phyloP scores from a whole-genome alignment of 148 eudicot species.

The Euryodendron excelsum region DNA sequence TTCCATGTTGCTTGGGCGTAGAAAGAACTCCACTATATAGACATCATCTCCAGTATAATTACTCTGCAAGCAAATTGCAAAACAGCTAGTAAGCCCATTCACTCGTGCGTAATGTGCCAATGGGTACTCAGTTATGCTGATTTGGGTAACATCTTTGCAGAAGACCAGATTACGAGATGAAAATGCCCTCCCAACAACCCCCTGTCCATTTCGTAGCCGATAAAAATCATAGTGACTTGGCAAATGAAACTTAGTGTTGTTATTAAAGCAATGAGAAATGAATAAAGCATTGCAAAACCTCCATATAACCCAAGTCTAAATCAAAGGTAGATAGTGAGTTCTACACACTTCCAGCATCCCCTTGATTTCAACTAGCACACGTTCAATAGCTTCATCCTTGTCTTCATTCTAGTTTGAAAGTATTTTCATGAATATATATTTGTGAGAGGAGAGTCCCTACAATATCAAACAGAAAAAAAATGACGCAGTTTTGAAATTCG shows the following conservation, averaged over 20 bases:
- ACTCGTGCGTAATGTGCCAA: conserved; percentile 23
- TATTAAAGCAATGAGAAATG: not conserved
- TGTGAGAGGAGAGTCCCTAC: not conserved
- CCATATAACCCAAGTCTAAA: conserved; percentile 10
- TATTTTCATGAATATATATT: not conserved
- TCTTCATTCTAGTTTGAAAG: not conserved
- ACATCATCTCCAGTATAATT: conserved; percentile 6
- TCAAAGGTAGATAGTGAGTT: not conserved
- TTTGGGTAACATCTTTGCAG: conserved; percentile 22
- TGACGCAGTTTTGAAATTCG: not conserved
- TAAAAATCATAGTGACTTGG: not conserved
- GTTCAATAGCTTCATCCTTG: not conserved
- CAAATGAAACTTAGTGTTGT: not conserved
- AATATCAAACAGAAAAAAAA: not conserved
- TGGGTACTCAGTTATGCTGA: conserved; percentile 27
- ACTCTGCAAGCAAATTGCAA: conserved; percentile 25
- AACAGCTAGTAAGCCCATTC: conserved; percentile 9
- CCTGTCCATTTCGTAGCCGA: conserved; percentile 7
- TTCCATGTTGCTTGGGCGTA: not conserved
- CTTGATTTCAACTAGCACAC: not conserved
- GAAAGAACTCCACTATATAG: conserved; percentile 27
- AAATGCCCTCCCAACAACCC: conserved; percentile 26
- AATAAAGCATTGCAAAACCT: not conserved
- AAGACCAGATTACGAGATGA: conserved; percentile 18
- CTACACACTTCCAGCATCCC: not conserved